Evolutionary conservation across 2,329 filamentous ascomycete species (phyloP).

Genomic region (Alternaria sp.): DNA sequence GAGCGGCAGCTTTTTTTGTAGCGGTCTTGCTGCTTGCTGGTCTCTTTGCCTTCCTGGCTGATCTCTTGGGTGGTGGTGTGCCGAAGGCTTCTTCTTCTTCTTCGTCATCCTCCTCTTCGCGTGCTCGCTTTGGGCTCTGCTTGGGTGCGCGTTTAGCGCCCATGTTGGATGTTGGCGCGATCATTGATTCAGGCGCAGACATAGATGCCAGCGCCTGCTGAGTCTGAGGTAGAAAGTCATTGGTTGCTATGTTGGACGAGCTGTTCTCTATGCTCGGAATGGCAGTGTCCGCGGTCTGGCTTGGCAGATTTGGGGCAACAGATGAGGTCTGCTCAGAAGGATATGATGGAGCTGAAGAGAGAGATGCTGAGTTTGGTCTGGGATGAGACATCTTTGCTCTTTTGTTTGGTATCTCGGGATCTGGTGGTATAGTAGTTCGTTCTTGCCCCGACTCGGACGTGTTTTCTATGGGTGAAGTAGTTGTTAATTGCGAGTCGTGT

Average conservation of each 20-base stretch:
- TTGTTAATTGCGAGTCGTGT: not conserved
- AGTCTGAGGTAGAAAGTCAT: not conserved
- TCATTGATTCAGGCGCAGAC: not conserved
- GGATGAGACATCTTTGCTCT: slow-evolving; percentile 17
- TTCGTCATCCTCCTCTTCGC: slow-evolving; percentile 7
- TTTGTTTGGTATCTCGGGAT: slow-evolving; percentile 11
- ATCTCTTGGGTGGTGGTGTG: slow-evolving; percentile 19
- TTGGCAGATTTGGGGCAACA: not conserved
- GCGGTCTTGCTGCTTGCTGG: slow-evolving; percentile 3
- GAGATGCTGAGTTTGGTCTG: slow-evolving; percentile 16
- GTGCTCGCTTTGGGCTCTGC: slow-evolving; percentile 20
- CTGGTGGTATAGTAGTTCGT: slow-evolving; percentile 3
- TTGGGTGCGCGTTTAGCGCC: not conserved
- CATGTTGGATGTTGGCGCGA: slow-evolving; percentile 8
- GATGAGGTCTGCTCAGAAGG: slow-evolving; percentile 4
- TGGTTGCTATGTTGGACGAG: not conserved
- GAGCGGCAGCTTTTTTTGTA: slow-evolving; percentile 1
- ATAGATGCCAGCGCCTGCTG: slow-evolving; percentile 3
- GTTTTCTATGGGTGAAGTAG: not conserved
- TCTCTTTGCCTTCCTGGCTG: not conserved
- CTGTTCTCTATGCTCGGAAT: not conserved
- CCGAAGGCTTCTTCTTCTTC: not conserved
- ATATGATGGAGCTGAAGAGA: slow-evolving; percentile 19
- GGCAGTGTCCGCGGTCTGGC: not conserved
- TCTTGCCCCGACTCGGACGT: too few species aligned